Conservation (phyloP, 371 early-diverging fungal genomes). For the Saksenaea oblongispora region DNA sequence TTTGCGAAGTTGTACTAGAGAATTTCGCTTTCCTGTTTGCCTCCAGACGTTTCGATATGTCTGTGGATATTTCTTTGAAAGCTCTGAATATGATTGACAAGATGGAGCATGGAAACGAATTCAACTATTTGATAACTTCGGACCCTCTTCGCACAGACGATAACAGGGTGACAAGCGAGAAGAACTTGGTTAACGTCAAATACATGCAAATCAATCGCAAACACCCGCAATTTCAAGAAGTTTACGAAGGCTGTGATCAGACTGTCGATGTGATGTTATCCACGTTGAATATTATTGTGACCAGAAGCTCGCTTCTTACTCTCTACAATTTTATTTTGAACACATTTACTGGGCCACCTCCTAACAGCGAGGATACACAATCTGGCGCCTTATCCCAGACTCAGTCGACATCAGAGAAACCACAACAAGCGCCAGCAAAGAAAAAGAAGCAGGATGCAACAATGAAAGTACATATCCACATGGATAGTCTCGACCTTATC, state of each 20-base stretch:
- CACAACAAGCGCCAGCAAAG: constrained; percentile 19
- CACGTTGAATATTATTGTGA: constrained; percentile 80
- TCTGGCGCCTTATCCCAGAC: neutral
- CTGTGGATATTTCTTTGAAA: constrained; percentile 71
- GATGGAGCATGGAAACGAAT: constrained; percentile 61
- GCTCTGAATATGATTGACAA: constrained; percentile 80
- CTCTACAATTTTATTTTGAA: constrained; percentile 85
- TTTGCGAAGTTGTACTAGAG: constrained; percentile 76
- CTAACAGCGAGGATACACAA: neutral
- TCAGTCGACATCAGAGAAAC: neutral
- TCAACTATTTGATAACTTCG: constrained; percentile 71
- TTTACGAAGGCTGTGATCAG: constrained; percentile 81
- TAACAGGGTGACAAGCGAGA: constrained; percentile 27
- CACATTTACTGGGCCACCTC: constrained; percentile 60
- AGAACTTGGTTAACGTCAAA: constrained; percentile 70
- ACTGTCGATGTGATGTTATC: constrained; percentile 84
- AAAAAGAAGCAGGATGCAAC: constrained; percentile 29
- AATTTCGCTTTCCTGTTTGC: constrained; percentile 70
- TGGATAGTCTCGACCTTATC: constrained; percentile 82
- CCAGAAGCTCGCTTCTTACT: constrained; percentile 82
- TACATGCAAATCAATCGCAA: constrained; percentile 72
- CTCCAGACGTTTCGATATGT: constrained; percentile 75
- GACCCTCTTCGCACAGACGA: constrained; percentile 37
- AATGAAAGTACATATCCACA: constrained; percentile 65
- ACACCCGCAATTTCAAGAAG: constrained; percentile 77